Conservation (phyloP, 805 yeast species). For the Kodamaea fukazawae region DNA sequence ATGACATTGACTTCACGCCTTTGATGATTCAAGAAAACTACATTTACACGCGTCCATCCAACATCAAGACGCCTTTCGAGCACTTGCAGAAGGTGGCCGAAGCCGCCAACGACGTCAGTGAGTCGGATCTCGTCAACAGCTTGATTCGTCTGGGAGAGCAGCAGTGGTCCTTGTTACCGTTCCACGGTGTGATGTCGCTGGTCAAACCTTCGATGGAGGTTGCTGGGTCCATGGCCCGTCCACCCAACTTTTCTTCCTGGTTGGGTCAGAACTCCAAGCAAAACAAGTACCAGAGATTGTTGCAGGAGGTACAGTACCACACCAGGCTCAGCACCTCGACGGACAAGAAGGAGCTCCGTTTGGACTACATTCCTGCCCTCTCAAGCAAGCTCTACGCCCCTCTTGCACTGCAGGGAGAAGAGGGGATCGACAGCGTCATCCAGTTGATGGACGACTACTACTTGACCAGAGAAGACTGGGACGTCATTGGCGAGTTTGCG, state of each 20-base stretch:
- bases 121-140: constrained; percentile 76
- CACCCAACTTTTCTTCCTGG: constrained; percentile 81
- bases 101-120: constrained; percentile 88
- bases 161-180: constrained; percentile 90
- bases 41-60: constrained; percentile 57
- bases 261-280: constrained; percentile 86
- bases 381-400: constrained; percentile 59
- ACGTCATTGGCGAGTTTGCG: constrained; percentile 75
- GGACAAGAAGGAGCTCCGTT: constrained; percentile 67
- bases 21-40: constrained; percentile 96
- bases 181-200: constrained; percentile 84
- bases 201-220: constrained; percentile 74
- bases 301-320: constrained; percentile 88
- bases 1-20: constrained; percentile 92
- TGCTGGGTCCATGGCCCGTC: constrained; percentile 65
- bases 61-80: constrained; percentile 28
- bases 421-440: constrained; percentile 65
- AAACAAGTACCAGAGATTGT: constrained; percentile 69
- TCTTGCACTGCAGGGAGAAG: constrained; percentile 51
- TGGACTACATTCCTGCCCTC: constrained; percentile 70
- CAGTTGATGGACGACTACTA: constrained; percentile 80
- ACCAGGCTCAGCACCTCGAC: constrained; percentile 78
- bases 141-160: constrained; percentile 88
- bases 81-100: constrained; percentile 63
- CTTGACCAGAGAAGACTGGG: constrained; percentile 91